Evolutionary conservation across 495 filamentous ascomycete genomes (phyloP).

Genomic region (Hypoxylon intermedium): DNA sequence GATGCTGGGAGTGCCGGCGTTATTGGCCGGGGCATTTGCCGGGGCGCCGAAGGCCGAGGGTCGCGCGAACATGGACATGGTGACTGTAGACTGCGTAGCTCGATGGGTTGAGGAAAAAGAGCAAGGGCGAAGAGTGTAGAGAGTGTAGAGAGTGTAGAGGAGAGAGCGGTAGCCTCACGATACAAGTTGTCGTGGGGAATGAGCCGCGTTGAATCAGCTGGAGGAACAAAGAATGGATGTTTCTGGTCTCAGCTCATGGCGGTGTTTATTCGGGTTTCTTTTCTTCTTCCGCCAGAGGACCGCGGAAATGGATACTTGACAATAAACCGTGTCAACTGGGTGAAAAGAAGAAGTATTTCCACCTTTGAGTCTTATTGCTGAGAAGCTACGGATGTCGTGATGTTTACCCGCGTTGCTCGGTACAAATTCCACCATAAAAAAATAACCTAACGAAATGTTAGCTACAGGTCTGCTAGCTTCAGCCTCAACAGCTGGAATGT

Average conservation of each 20-base stretch:
- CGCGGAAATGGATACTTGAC: too few relatives aligned
- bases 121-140: neutral
- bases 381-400: neutral
- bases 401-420: constrained; percentile 15
- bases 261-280: too few relatives aligned
- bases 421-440: constrained; percentile 30
- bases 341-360: too few relatives aligned
- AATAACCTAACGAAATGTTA: too few relatives aligned
- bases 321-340: too few relatives aligned
- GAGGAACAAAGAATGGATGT: constrained; percentile 19
- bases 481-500: constrained; percentile 11
- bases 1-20: constrained; percentile 3
- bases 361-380: neutral
- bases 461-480: too few relatives aligned
- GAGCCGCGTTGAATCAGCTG: constrained; percentile 20
- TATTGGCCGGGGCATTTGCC: constrained; percentile 17
- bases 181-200: constrained; percentile 4
- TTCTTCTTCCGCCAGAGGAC: too few relatives aligned
- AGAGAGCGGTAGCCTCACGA: constrained; percentile 1
- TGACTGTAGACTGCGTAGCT: neutral
- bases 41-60: constrained; percentile 32
- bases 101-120: too few relatives aligned
- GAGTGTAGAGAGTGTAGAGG: neutral
- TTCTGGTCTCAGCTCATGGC: constrained; percentile 28
- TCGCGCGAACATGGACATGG: constrained; percentile 41